A percentile compares a stretch with the other conserved stretches of the same genome.
Conservation (phyloP, 2,329 filamentous ascomycete species). For the Aspergillus fumigatiaffinis region DNA sequence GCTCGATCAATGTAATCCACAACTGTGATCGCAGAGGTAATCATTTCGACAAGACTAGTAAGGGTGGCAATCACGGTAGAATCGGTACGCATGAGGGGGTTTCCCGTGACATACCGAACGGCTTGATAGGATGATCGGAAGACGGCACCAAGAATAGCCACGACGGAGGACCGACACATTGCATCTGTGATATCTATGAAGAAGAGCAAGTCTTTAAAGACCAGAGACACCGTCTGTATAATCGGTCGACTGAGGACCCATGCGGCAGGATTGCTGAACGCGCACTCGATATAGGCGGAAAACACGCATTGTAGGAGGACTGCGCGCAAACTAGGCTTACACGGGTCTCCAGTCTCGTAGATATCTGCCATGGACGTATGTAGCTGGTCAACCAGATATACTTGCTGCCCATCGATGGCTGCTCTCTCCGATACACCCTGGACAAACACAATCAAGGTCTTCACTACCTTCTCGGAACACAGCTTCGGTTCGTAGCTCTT, state of each 20-base stretch:
- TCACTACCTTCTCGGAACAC: conserved; percentile 45
- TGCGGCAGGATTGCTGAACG: conserved; percentile 43
- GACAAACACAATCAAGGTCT: conserved; percentile 56
- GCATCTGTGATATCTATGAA: conserved; percentile 43
- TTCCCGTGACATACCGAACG: conserved; percentile 33
- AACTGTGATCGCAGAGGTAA: conserved; percentile 38
- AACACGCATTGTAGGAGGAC: conserved; percentile 53
- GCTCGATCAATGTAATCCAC: conserved; percentile 47
- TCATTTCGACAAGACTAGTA: conserved; percentile 38
- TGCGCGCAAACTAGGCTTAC: conserved; percentile 46
- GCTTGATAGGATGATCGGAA: conserved; percentile 37
- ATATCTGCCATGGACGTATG: conserved; percentile 46
- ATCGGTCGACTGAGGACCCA: conserved; percentile 54
- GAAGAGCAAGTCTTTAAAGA: conserved; percentile 44
- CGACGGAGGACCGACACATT: conserved; percentile 33
- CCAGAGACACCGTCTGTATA: conserved; percentile 43
- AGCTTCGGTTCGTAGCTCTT: conserved; percentile 57
- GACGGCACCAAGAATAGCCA: conserved; percentile 35
- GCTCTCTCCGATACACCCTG: conserved; percentile 58
- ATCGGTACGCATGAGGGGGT: conserved; percentile 34
- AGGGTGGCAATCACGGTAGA: conserved; percentile 38
- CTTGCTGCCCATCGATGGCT: conserved; percentile 54
- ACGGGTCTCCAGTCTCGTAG: conserved; percentile 38
- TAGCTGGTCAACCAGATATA: conserved; percentile 54
- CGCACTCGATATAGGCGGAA: conserved; percentile 52